Base-by-base conservation (phyloP, 768 basidiomycete genomes). In the Amyloporia xantha region DNA sequence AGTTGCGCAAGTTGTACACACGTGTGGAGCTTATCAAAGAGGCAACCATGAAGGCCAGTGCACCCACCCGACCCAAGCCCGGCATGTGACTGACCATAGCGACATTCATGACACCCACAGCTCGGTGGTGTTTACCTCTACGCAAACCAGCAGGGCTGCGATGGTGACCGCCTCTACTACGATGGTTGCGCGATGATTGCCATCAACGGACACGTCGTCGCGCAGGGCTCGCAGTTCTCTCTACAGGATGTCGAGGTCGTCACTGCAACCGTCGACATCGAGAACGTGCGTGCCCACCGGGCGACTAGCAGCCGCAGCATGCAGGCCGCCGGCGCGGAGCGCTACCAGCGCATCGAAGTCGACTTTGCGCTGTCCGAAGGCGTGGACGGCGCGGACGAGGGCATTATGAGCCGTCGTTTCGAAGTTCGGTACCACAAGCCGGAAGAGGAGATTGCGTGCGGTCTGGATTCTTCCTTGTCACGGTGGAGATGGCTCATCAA, bases 91-190 rank as follows among this genome's bases (percentile, higher is more conserved):
- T n/a, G n/a, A n/a, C n/a, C n/a, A n/a, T n/a, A 33, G 9, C 30
- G 15, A 33, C 7, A 33, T 7, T 33, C 7, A 33, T 15, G n/a
- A 17, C 40, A 17, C 17, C 26, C 21, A 28, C 55, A 97, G 95
- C 78, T 94, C 28, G 96, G 96, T 9, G 96, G 96, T 2, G 81
- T 97, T 45, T 99, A 99, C 67, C 77, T 99, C 5, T 99, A 99
- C 59, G 91, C 96, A 7, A 99, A 99, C 63, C 96, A 99, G 60
- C 95, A 96, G 72, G 96, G 96, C 4, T 99, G 96, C 61, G 96
- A 99, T 59, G 96, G 96, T 1, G 96, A 99, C 64, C 81, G 96
- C 25, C 75, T 98, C 0, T 99, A 98, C 72, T 99, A 97, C 63
- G 96, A 99, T 57, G 96, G 96, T 25, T 96, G 91, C 55, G 86